Evolutionary conservation across 495 filamentous ascomycete species (phyloP).

Genomic region (Gamarada debralockiae): DNA sequence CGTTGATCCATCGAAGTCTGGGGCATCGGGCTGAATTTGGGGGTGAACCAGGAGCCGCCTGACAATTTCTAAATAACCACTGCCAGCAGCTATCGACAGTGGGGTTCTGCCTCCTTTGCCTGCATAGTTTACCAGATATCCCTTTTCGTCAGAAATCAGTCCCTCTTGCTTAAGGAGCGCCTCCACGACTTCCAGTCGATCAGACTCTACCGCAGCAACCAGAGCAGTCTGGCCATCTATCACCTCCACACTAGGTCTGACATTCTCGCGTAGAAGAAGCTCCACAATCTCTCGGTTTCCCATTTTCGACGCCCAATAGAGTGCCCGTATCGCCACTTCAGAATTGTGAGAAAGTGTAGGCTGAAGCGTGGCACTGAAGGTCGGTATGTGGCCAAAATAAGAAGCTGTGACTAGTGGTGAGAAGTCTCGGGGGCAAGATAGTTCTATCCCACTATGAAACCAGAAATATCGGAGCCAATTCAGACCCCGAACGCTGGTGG

Average conservation of each 20-base stretch:
- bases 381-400: conserved; percentile 16
- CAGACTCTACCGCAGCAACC: conserved; percentile 8
- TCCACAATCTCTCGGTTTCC: conserved; percentile 15
- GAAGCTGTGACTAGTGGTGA: conserved; percentile 13
- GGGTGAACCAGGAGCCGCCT: conserved; percentile 1
- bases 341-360: neutral
- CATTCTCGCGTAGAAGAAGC: conserved; percentile 2
- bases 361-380: neutral
- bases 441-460: conserved; percentile 3
- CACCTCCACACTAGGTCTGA: conserved; percentile 3
- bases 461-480: conserved; percentile 23
- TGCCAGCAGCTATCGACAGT: conserved; percentile 20
- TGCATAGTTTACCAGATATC: conserved; percentile 2
- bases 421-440: conserved; percentile 3
- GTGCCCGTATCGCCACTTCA: neutral
- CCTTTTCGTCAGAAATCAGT: neutral
- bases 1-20: conserved; percentile 7
- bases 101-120: conserved; percentile 17
- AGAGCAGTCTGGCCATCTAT: conserved; percentile 13
- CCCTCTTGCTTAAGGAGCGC: conserved; percentile 3
- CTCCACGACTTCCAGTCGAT: conserved; percentile 11
- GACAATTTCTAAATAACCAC: conserved; percentile 15
- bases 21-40: conserved; percentile 3
- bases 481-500: neutral
- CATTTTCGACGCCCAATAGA: conserved; percentile 19